Evolutionary conservation across 2,329 filamentous ascomycete species (phyloP), one percentile per base, ranked within the genome.

Genomic region (Colletotrichum sp.): DNA sequence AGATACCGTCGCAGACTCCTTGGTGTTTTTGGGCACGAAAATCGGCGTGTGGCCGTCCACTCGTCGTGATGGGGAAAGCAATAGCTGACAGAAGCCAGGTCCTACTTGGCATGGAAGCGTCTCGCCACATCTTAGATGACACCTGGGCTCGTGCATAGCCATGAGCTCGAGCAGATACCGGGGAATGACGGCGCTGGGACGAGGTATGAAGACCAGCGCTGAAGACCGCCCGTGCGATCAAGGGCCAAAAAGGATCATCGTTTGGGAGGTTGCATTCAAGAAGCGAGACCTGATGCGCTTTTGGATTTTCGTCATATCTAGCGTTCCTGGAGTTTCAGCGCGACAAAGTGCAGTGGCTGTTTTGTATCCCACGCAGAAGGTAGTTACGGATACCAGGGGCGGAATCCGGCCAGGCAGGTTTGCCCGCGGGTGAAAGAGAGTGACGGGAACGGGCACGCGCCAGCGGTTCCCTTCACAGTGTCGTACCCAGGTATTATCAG

Each of bases 151-250:
- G 55, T 63, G 30, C 30, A 43, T 30, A 24, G n/a, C 55, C 24
- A n/a, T 67, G 18, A 57, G 12, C n/a, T 60, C 18, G 24, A 69
- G 24, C 55, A 30, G 43, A 52, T 26, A 48, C 36, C 63, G 63
- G 61, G 72, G 61, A 66, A 63, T 39, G 69, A 68, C 24, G 57
- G 28, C 69, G 63, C 52, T 71, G 39, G 57, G 69, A 72, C 39
- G 55, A 39, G 43, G 24, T 36, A 68, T 36, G 69, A 57, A 63
- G 67, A 52, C 52, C 43, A 59, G 32, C 36, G 57, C 39, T 72
- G 39, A 67, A 73, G 55, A 72, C 66, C 64, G 57, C 64, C 69
- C 63, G 69, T 68, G 70, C 69, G 39, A 43, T 36, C 10, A 57
- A 71, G n/a, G 28, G 24, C 34, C n/a, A 12, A 12, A 70, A 52